Conservation (phyloP, 345 rosid species). For the Syzygium jambos region DNA sequence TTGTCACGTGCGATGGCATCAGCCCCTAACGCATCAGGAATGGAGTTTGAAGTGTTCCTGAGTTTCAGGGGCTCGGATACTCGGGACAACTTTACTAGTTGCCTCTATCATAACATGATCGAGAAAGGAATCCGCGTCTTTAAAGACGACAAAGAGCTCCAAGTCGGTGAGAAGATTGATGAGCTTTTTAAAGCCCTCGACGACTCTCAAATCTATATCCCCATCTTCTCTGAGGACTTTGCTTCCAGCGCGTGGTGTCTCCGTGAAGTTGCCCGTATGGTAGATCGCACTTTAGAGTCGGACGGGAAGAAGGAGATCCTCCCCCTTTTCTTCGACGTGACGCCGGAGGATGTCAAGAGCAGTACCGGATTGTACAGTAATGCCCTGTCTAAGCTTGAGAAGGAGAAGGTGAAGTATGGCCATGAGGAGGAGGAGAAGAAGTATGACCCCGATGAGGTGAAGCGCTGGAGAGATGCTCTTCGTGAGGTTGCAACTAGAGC, state of each 20-base stretch:
- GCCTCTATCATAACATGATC: neutral
- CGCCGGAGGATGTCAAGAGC: neutral
- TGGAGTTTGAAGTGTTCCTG: neutral
- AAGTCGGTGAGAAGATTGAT: neutral
- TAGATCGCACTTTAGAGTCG: neutral
- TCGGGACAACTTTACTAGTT: neutral
- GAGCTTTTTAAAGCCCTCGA: neutral
- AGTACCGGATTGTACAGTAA: neutral
- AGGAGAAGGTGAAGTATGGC: too few relatives aligned
- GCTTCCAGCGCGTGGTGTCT: neutral
- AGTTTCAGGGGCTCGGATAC: neutral
- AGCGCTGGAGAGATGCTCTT: too few relatives aligned
- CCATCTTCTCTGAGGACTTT: neutral
- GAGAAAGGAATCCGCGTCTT: neutral
- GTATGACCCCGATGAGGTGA: too few relatives aligned
- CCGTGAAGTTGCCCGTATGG: neutral
- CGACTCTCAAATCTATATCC: neutral
- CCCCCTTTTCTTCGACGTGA: neutral
- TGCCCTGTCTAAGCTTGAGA: too few relatives aligned
- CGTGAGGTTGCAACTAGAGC: too few relatives aligned
- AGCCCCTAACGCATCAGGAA: neutral
- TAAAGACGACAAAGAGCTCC: neutral
- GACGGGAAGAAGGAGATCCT: neutral
- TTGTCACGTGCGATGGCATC: fast-evolving
- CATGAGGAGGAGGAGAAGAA: too few relatives aligned